Percentiles rank a stretch among this genome's conserved stretches.
Conservation (phyloP, 768 basidiomycete genomes). For the Lactarius vividus region DNA sequence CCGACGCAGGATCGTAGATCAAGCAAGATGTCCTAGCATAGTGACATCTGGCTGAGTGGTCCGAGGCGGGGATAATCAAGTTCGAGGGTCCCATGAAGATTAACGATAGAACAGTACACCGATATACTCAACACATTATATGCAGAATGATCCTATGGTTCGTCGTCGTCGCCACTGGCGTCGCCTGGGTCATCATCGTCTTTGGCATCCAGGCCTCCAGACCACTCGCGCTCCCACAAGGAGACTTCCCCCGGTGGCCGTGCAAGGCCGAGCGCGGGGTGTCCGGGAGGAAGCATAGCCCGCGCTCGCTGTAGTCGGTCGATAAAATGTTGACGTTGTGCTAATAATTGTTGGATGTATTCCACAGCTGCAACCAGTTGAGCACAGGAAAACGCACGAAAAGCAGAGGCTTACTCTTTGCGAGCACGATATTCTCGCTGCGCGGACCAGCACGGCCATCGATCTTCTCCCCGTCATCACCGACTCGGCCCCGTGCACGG, state of each 20-base stretch:
- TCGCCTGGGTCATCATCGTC: constrained; percentile 25
- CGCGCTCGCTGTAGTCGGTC: constrained; percentile 61
- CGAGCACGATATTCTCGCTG: constrained; percentile 86
- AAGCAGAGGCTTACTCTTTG: constrained; percentile 64
- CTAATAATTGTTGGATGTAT: constrained; percentile 65
- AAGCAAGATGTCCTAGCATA: neutral
- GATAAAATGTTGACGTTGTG: constrained; percentile 55
- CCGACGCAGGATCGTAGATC: neutral
- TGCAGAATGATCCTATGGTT: constrained; percentile 23
- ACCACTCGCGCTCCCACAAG: constrained; percentile 84
- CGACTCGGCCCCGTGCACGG: constrained; percentile 31
- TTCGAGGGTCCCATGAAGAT: constrained; percentile 17
- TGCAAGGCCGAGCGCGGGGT: constrained; percentile 49
- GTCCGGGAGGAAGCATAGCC: constrained; percentile 52
- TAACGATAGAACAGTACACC: constrained; percentile 25
- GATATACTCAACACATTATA: constrained; percentile 27
- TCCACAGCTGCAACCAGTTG: constrained; percentile 66
- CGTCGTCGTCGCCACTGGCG: constrained; percentile 28
- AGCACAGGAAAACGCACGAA: constrained; percentile 18
- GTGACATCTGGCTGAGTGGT: constrained; percentile 1
- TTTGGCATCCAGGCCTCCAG: constrained; percentile 55
- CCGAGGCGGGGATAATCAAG: constrained; percentile 6
- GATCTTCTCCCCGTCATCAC: constrained; percentile 55
- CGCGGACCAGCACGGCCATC: constrained; percentile 88
- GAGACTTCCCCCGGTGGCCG: constrained; percentile 35